A percentile compares a stretch with the other conserved stretches of the same genome.
phyloP scores from a whole-genome alignment of 331 rosid species.

The Malus hybrid region DNA sequence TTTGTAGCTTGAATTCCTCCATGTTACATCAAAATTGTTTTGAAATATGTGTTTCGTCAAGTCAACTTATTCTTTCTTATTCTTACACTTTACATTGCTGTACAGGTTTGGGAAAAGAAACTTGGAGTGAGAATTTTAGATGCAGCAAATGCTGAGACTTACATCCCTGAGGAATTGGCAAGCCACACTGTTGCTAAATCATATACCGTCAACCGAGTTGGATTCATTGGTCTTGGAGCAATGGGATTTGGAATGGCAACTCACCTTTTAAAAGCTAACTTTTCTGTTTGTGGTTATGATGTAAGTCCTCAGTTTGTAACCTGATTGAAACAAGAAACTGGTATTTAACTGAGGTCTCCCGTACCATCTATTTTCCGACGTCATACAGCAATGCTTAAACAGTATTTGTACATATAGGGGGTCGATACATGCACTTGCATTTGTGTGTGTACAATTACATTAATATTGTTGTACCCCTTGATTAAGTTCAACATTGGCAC shows the following conservation, averaged over 20 bases:
- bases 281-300: constrained; percentile 72
- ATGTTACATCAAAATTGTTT: neutral
- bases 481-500: constrained; percentile 5
- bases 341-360: neutral
- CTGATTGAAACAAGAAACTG: neutral
- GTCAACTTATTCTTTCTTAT: constrained; percentile 10
- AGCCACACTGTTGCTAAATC: constrained; percentile 40
- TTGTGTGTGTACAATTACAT: neutral
- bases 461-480: neutral
- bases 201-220: constrained; percentile 47
- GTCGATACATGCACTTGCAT: neutral
- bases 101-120: constrained; percentile 61
- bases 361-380: neutral
- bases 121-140: constrained; percentile 64
- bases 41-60: neutral
- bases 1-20: neutral
- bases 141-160: constrained; percentile 64
- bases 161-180: constrained; percentile 66
- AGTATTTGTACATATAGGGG: neutral
- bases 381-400: neutral
- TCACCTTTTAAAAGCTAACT: constrained; percentile 64
- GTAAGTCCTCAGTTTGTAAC: constrained; percentile 40
- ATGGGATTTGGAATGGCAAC: constrained; percentile 99
- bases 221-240: constrained; percentile 97
- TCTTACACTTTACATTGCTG: neutral